Base-by-base conservation (phyloP, 148 eudicot genomes). In the Amaranthus palmeri region DNA sequence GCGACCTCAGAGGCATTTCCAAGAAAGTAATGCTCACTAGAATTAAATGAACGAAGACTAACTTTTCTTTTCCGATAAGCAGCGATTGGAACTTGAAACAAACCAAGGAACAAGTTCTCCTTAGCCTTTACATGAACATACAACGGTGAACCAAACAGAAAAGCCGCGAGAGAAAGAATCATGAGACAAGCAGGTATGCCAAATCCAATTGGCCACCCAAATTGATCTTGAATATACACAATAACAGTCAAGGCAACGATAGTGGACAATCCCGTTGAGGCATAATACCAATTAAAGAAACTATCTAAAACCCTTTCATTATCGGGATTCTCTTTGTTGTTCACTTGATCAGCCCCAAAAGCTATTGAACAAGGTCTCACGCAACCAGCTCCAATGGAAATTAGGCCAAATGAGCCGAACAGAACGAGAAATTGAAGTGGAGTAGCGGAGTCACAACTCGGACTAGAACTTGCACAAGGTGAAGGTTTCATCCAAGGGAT, bases 141-240 rank as follows among this genome's bases (percentile, higher is more conserved):
- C 48, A 84, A 62, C 0, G 86, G 73, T 54, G 86, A 87, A 47
- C 93, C 93, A 4, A 86, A 43, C 25, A 88, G 77, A 76, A 88
- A 91, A 11, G 81, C 46, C 0, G 80, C 18, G 54, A 79, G 79
- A 1, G 90, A 85, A 17, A 83, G 17, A 65, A 91, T 56, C 97
- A 87, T 87, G 65, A 91, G 85, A 11, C 71, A 52, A 10, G 80
- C 85, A 1, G 92, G 95, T 50, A 87, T 83, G 10, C 92, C 97
- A 72, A 87, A 91, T 13, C 97, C 95, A 43, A 91, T 65, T 75
- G 70, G 80, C 92, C 92, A 91, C 13, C 95, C 97, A 12, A 65
- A 48, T n/a, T 82, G 86, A 50, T 85, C 97, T 89, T 91, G 97
- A 67, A 91, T 83, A 71, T 86, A 91, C 40, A 91, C 92, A 13